Evolutionary conservation across 139 green algal genomes (phyloP).

Genomic region (Picochlorum costavermella): DNA sequence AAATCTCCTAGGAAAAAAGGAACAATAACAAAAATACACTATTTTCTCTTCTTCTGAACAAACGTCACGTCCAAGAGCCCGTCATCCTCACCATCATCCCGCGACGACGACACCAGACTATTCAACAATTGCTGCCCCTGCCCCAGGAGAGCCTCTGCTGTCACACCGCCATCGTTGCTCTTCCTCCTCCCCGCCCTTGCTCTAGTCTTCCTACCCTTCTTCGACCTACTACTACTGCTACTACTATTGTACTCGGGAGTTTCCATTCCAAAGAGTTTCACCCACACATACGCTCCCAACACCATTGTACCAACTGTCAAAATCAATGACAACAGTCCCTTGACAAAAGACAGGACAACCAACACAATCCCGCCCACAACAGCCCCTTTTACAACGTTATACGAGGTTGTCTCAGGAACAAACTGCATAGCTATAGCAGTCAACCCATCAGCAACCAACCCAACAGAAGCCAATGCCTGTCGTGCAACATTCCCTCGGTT

Average conservation of each 20-base stretch:
- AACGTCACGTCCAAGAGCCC: slow-evolving; percentile 6
- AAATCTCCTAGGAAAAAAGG: slow-evolving; percentile 5
- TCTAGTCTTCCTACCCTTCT: neutral
- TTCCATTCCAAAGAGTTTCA: slow-evolving; percentile 28
- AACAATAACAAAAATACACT: neutral
- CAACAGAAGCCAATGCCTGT: slow-evolving; percentile 15
- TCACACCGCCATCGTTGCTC: neutral
- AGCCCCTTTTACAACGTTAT: slow-evolving; percentile 19
- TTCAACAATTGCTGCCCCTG: too few relatives aligned
- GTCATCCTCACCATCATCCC: neutral
- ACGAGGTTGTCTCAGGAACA: slow-evolving; percentile 7
- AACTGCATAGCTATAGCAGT: slow-evolving; percentile 17
- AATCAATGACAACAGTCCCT: slow-evolving; percentile 37
- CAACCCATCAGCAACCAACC: slow-evolving; percentile 11
- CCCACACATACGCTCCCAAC: slow-evolving; percentile 27
- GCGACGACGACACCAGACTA: too few relatives aligned
- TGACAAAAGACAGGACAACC: slow-evolving; percentile 34
- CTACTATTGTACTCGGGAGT: neutral
- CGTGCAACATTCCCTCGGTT: neutral
- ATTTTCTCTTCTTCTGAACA: slow-evolving; percentile 6
- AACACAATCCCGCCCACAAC: slow-evolving; percentile 34
- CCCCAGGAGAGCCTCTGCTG: too few relatives aligned
- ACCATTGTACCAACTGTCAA: slow-evolving; percentile 32
- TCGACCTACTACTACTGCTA: neutral
- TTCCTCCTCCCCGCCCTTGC: neutral